Base-by-base conservation (phyloP, 768 basidiomycete genomes). In the Porphyrellus cyaneotinctus region DNA sequence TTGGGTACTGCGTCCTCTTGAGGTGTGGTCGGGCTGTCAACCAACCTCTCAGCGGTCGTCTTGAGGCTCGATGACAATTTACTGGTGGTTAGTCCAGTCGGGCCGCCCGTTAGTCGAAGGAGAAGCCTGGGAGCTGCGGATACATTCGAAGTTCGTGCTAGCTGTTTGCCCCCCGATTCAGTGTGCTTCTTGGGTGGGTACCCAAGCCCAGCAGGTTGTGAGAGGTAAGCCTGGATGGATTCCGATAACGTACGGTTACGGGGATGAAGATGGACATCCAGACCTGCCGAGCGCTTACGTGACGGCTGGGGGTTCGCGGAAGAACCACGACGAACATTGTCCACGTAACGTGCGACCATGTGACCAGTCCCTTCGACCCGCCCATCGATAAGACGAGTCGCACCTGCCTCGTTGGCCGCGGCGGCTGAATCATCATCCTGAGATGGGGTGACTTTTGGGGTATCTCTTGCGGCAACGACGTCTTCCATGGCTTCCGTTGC, bases 141-240 rank as follows among this genome's bases (percentile, higher is more conserved):
- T 22, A 10, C 13, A 26, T 49, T n/a, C 28, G 14, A 13, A 15
- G 15, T 31, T 20, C 20, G 28, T 11, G 22, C 37, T 8, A 28
- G 17, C 35, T 9, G 51, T 35, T 39, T 4, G 14, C 35, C 35
- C 51, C 41, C 9, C n/a, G 22, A 30, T 31, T 12, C 17, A 3
- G 26, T 20, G 23, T 5, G 4, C 12, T 32, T 49, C 26, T 39
- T 43, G 15, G 44, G 22, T 30, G 39, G 33, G 37, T 41, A 51
- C 49, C 54, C 54, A 18, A 38, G 45, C 17, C 28, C 23, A 37
- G 39, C 30, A 8, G 61, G 51, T 7, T 46, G 51, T 12, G 58
- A 56, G 44, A 83, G 74, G 61, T 82, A 73, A 2, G 76, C 75
- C 36, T 75, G 77, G 4, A 83, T 72, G 14, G 78, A 75, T 49